Evolutionary conservation across 2,329 filamentous ascomycete genomes (phyloP).

Genomic region (Venturiaceae sp.): DNA sequence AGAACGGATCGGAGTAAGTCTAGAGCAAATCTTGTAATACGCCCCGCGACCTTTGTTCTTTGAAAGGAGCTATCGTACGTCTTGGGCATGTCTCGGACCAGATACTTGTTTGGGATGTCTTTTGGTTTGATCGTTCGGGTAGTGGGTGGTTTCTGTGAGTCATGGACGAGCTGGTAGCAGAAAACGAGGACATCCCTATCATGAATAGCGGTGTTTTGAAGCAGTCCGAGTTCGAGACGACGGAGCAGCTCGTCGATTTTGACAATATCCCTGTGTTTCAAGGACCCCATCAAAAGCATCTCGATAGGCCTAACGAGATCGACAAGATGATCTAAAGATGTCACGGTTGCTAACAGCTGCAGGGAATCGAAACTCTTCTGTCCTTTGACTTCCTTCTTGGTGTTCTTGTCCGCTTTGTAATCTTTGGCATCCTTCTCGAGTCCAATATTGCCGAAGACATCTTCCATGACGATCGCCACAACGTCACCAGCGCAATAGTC

Average conservation of each 20-base stretch:
- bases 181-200: conserved; percentile 82
- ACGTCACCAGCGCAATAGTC: conserved; percentile 78
- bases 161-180: conserved; percentile 88
- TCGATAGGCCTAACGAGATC: conserved; percentile 72
- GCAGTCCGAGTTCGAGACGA: conserved; percentile 71
- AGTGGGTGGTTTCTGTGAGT: conserved; percentile 56
- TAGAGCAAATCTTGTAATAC: conserved; percentile 70
- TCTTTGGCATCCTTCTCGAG: conserved; percentile 97
- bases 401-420: conserved; percentile 57
- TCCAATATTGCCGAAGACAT: conserved; percentile 85
- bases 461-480: conserved; percentile 85
- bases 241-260: conserved; percentile 86
- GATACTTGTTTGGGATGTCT: neutral
- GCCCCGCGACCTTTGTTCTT: conserved; percentile 54
- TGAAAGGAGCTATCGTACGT: neutral
- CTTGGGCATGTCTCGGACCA: neutral
- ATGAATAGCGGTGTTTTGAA: conserved; percentile 70
- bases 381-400: conserved; percentile 96
- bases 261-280: conserved; percentile 71
- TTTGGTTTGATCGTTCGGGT: neutral
- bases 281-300: conserved; percentile 68
- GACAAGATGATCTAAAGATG: conserved; percentile 64
- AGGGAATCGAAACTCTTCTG: conserved; percentile 98
- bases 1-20: conserved; percentile 80
- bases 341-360: conserved; percentile 78